Conservation (phyloP, 2,329 filamentous ascomycete species). For the Ramichloridium luteum region DNA sequence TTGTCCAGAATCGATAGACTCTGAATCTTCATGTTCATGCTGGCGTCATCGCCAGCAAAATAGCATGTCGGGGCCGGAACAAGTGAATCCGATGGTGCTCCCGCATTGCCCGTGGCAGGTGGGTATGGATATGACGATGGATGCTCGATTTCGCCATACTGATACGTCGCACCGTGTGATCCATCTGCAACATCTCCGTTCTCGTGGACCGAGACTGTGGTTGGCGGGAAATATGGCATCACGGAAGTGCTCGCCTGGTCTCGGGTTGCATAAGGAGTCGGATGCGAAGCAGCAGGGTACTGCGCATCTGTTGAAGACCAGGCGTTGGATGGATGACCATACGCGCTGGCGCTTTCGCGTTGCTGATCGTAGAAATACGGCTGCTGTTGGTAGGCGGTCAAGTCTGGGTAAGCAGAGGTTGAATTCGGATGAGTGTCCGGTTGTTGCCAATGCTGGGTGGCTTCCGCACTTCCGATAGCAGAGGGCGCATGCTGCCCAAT, state of each 20-base stretch:
- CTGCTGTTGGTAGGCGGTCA: slow-evolving; percentile 17
- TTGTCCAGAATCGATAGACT: slow-evolving; percentile 51
- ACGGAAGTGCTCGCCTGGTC: slow-evolving; percentile 7
- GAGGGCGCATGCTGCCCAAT: no score
- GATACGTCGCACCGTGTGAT: slow-evolving; percentile 5
- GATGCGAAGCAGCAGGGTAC: slow-evolving; percentile 6
- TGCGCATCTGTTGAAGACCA: no score
- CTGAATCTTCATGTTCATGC: slow-evolving; percentile 41
- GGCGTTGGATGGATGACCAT: no score
- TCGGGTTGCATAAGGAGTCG: slow-evolving; percentile 5
- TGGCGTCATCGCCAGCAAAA: slow-evolving; percentile 29
- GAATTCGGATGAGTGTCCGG: no score
- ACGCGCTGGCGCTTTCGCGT: neutral
- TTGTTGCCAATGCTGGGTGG: no score
- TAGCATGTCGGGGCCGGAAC: slow-evolving; percentile 14
- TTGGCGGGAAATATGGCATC: slow-evolving; percentile 15
- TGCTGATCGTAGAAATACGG: slow-evolving; percentile 21
- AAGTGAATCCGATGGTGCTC: slow-evolving; percentile 3
- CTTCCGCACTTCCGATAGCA: no score
- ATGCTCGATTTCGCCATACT: slow-evolving; percentile 5
- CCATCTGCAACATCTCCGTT: slow-evolving; percentile 5
- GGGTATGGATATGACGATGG: slow-evolving; percentile 9
- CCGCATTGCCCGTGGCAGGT: no score
- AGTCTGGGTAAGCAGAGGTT: slow-evolving; percentile 16
- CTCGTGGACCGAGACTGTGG: slow-evolving; percentile 2